Evolutionary conservation across 345 rosid species (phyloP).

Genomic region (Psidium guajava): DNA sequence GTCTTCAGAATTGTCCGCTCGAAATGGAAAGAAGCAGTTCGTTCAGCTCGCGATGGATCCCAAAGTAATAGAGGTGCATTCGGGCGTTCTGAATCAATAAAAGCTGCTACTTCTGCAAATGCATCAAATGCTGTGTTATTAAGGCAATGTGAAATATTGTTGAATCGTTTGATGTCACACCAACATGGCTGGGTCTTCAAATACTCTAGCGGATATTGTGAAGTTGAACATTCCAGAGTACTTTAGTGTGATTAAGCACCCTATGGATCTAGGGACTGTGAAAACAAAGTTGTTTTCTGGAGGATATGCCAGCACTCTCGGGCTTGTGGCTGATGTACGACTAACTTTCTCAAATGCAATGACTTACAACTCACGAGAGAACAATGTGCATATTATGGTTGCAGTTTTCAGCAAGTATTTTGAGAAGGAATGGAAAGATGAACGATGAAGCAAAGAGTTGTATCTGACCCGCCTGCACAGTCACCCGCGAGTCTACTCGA

Average conservation of each 20-base stretch:
- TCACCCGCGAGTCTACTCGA: too few species aligned
- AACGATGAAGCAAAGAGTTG: too few species aligned
- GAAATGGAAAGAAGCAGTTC: constrained; percentile 43
- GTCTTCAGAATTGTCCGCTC: constrained; percentile 18
- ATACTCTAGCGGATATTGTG: constrained; percentile 63
- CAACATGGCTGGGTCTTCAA: constrained; percentile 53
- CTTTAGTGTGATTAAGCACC: constrained; percentile 62
- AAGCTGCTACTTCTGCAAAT: constrained; percentile 13
- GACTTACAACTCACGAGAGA: constrained; percentile 78
- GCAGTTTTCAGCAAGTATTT: constrained; percentile 44
- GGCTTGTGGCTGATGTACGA: constrained; percentile 69
- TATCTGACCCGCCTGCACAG: too few species aligned
- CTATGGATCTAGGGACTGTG: constrained; percentile 90
- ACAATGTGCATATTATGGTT: constrained; percentile 66
- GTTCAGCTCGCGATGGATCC: constrained; percentile 27
- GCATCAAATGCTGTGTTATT: constrained; percentile 21
- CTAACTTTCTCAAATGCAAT: constrained; percentile 73
- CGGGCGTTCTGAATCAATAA: constrained; percentile 16
- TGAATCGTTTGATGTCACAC: constrained; percentile 55
- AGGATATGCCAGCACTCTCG: constrained; percentile 49
- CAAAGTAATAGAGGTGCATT: constrained; percentile 30
- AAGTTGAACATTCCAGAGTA: constrained; percentile 83
- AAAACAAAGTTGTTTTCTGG: constrained; percentile 42
- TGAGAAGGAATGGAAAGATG: constrained; percentile 63
- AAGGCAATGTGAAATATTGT: constrained; percentile 63